These are phyloP conservation scores for Diaporthe nobilis DNA, from an alignment of 2,329 filamentous ascomycete genomes.

Conservation along the genomic window DNA sequence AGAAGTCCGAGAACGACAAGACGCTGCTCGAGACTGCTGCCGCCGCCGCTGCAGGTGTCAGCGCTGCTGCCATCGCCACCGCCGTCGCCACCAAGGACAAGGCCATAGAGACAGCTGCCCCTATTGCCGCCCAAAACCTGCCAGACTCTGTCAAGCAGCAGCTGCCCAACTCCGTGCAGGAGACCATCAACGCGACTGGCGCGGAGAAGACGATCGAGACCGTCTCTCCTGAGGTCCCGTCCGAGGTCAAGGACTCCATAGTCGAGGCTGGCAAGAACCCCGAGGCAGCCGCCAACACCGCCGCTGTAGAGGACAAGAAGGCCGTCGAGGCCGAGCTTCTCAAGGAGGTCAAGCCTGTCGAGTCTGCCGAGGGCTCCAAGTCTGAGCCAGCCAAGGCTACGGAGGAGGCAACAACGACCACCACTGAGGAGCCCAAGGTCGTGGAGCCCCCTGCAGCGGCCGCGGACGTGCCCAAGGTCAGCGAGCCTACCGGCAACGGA, in stretches of 20 bases:
- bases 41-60: constrained; percentile 53
- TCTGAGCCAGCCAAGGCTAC: constrained; percentile 43
- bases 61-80: constrained; percentile 46
- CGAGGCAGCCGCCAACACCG: constrained; percentile 78
- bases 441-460: constrained; percentile 43
- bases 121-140: constrained; percentile 61
- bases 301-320: constrained; percentile 82
- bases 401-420: constrained; percentile 46
- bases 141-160: constrained; percentile 68
- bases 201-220: constrained; percentile 60
- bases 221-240: constrained; percentile 66
- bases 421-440: constrained; percentile 45
- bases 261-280: constrained; percentile 71
- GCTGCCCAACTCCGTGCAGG: constrained; percentile 65
- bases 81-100: constrained; percentile 50
- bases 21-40: constrained; percentile 57
- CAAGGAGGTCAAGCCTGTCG: constrained; percentile 68
- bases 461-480: constrained; percentile 44
- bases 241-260: constrained; percentile 71
- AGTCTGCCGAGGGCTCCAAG: constrained; percentile 48
- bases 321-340: constrained; percentile 81
- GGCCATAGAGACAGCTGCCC: constrained; percentile 55
- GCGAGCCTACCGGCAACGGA: constrained; percentile 42
- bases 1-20: constrained; percentile 64
- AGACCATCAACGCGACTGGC: constrained; percentile 59